Conservation (phyloP, 352 stramenopile genomes). For the Globisporangium alternatum region DNA sequence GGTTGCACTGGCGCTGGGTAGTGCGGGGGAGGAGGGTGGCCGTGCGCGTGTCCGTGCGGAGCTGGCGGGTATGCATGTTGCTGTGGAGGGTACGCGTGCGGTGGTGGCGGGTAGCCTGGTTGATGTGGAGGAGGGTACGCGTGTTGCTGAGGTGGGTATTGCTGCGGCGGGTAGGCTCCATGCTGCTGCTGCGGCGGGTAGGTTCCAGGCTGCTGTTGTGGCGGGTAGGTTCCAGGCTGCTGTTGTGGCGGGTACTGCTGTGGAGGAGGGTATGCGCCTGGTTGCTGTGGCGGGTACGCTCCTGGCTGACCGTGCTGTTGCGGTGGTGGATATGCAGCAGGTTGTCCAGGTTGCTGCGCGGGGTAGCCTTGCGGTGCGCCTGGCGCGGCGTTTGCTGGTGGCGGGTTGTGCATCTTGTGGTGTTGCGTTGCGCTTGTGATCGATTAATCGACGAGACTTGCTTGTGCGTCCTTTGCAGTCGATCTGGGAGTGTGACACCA, state of each 20-base stretch:
- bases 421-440: not conserved
- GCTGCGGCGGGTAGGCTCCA: conserved; percentile 19
- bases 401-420: conserved; percentile 2
- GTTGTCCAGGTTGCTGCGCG: not conserved
- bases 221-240: conserved; percentile 16
- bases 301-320: conserved; percentile 8
- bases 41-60: not conserved
- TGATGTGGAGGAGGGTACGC: not conserved
- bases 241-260: not conserved
- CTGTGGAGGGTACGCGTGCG: conserved; percentile 1
- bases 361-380: conserved; percentile 4
- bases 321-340: not conserved
- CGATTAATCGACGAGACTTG: not conserved
- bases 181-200: conserved; percentile 21
- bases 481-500: not conserved
- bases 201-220: not conserved
- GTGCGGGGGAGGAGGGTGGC: conserved; percentile 11
- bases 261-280: conserved; percentile 19
- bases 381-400: not conserved
- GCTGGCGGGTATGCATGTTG: conserved; percentile 15
- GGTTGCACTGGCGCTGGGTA: conserved; percentile 12
- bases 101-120: not conserved
- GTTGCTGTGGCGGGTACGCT: conserved; percentile 18
- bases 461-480: not conserved
- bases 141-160: conserved; percentile 13